Evolutionary conservation across 2,329 filamentous ascomycete genomes (phyloP), one percentile per base, ranked within the genome.

Genomic region (Esteya vermicola): DNA sequence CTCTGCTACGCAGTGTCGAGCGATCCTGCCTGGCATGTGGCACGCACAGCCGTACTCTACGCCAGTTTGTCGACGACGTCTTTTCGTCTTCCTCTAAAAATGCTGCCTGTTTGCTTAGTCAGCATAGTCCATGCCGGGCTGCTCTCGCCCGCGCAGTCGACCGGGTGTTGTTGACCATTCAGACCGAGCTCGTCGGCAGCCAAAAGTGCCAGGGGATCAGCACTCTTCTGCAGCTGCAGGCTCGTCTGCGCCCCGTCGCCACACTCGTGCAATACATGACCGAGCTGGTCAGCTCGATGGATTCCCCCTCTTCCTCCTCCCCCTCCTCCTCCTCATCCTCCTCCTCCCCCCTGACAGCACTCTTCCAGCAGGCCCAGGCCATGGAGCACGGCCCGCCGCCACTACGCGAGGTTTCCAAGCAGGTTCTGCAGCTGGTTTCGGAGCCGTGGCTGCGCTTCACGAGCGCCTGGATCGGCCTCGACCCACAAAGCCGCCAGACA

Each of bases 391-490:
- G 70, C 25, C 72, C 76, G 37, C 62, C 63, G 12, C 70, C 75
- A 43, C 57, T 86, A 19, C 70, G 72, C 18, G 66, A 71, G 19
- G 68, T 84, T 25, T 69, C 85, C 51, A 70, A 77, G 14, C 75
- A 85, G 45, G 65, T 89, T 1, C 56, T 91, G 9, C 45, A 52
- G 20, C 47, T 53, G 13, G 48, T 56, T 3, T 58, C 57, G 14
- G 51, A 45, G 22, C 57, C 57, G 1, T 60, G 56, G 57, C 51
- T 49, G 12, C 52, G 50, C 6, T 57, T 57, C 38, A 63, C 81
- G 8, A 71, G 80, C 47, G 75, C 78, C 51, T 91, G 84, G 83
- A 74, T 88, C 44, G 85, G 85, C 0, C 68, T 84, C 10, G 68
- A 64, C 44, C 60, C 64, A 3, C 76, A 81, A n/a, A n/a, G n/a